Percentiles rank a stretch among this genome's conserved stretches.
phyloP scores from a whole-genome alignment of 108 stramenopile species.

The Aureococcus anophagefferens region DNA sequence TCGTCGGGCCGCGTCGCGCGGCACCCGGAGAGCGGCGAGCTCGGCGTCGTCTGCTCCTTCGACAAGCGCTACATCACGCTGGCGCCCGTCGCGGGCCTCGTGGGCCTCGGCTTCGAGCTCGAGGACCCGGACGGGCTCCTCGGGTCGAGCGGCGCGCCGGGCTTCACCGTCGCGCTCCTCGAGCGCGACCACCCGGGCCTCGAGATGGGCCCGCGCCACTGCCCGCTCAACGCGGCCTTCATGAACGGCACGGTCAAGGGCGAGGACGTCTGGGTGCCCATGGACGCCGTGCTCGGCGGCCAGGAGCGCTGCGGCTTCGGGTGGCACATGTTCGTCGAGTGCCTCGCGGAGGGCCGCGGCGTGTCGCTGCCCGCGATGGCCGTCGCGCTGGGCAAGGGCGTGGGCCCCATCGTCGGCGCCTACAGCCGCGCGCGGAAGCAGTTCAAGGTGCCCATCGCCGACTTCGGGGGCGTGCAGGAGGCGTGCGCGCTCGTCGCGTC shows the following conservation, averaged over 20 bases:
- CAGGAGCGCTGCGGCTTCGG: slow-evolving; percentile 90
- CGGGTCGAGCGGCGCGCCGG: slow-evolving; percentile 77
- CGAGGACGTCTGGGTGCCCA: slow-evolving; percentile 94
- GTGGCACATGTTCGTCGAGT: slow-evolving; percentile 99
- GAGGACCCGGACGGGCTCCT: slow-evolving; percentile 82
- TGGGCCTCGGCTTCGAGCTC: slow-evolving; percentile 79
- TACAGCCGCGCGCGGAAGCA: slow-evolving; percentile 92
- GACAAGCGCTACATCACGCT: slow-evolving; percentile 98
- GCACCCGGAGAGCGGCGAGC: slow-evolving; percentile 56
- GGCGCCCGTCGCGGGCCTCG: slow-evolving; percentile 91
- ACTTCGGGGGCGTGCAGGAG: slow-evolving; percentile 97
- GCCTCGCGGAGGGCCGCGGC: slow-evolving; percentile 92
- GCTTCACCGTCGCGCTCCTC: slow-evolving; percentile 84
- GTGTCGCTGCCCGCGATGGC: slow-evolving; percentile 88
- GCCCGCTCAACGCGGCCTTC: slow-evolving; percentile 78
- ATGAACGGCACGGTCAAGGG: slow-evolving; percentile 99
- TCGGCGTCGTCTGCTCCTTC: slow-evolving; percentile 87
- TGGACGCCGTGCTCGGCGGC: slow-evolving; percentile 86
- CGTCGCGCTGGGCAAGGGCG: slow-evolving; percentile 71
- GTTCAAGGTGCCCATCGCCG: slow-evolving; percentile 95
- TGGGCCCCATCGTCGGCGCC: slow-evolving; percentile 78
- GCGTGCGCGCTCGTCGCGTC: slow-evolving; percentile 77
- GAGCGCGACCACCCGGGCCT: slow-evolving; percentile 86
- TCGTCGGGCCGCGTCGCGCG: slow-evolving; percentile 76
- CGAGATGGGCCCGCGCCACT: slow-evolving; percentile 83